Percentiles rank a stretch among this genome's conserved stretches.
These are phyloP conservation scores for Ligustrum vulgare DNA, from an alignment of 257 asterid genomes.

Conservation along the genomic window DNA sequence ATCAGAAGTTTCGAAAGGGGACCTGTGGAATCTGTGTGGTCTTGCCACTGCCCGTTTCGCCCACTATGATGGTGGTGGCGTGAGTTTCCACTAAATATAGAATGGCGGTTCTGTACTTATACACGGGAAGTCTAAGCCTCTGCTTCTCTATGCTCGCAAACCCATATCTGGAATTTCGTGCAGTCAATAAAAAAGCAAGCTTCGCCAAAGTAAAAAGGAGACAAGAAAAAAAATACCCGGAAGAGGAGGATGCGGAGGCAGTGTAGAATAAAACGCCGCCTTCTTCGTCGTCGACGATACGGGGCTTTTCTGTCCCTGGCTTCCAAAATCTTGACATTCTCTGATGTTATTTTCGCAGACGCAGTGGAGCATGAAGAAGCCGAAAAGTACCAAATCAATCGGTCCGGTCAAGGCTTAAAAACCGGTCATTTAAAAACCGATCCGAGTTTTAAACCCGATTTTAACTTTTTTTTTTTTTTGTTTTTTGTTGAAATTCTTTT, in stretches of 20 bases:
- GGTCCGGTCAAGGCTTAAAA: too few relatives aligned
- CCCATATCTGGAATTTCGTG: conserved; percentile 50
- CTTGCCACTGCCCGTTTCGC: conserved; percentile 97
- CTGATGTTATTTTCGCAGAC: neutral
- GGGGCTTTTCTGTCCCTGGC: conserved; percentile 88
- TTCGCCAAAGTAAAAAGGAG: neutral
- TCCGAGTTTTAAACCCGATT: too few relatives aligned
- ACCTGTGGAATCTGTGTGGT: conserved; percentile 99
- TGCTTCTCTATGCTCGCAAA: conserved; percentile 57
- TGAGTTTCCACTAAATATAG: conserved; percentile 82
- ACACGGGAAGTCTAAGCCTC: conserved; percentile 79
- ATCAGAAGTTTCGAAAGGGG: neutral
- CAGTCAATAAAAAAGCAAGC: conserved; percentile 2
- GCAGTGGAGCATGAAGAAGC: too few relatives aligned
- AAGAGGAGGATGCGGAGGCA: conserved; percentile 63
- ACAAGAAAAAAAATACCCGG: conserved; percentile 47
- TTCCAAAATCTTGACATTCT: conserved; percentile 82
- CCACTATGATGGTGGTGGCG: conserved; percentile 86
- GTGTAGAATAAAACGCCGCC: conserved; percentile 76
- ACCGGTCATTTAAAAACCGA: too few relatives aligned
- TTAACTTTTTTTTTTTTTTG: too few relatives aligned
- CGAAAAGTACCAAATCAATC: neutral
- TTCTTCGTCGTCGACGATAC: conserved; percentile 88
- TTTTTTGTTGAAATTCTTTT: too few relatives aligned
- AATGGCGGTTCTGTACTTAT: conserved; percentile 67